Conservation (phyloP, 2,329 filamentous ascomycete genomes). For the Pyrenophora graminea region DNA sequence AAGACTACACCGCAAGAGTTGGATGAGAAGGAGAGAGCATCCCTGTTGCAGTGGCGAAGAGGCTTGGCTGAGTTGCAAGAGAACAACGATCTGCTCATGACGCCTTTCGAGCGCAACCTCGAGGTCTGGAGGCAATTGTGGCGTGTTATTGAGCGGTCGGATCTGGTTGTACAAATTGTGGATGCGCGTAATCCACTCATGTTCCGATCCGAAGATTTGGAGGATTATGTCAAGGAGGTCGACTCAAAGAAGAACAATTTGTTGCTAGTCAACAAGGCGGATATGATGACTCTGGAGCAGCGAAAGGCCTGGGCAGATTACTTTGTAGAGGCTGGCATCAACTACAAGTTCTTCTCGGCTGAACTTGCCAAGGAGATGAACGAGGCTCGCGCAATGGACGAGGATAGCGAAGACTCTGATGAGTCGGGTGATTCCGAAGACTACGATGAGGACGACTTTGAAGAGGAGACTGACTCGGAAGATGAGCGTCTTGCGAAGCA, state of each 20-base stretch:
- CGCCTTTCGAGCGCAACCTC: conserved; percentile 93
- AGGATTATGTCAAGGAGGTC: conserved; percentile 91
- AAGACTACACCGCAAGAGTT: conserved; percentile 82
- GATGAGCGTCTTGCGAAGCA: conserved; percentile 54
- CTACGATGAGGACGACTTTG: conserved; percentile 51
- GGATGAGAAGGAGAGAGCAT: conserved; percentile 76
- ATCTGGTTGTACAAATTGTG: conserved; percentile 96
- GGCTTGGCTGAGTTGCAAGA: conserved; percentile 92
- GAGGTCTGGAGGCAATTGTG: conserved; percentile 98
- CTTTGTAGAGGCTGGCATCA: conserved; percentile 77
- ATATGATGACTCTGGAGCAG: conserved; percentile 94
- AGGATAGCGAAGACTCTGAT: conserved; percentile 50
- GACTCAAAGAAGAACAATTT: conserved; percentile 87
- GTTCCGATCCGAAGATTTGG: conserved; percentile 92
- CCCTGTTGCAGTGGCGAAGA: conserved; percentile 84
- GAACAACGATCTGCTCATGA: conserved; percentile 93
- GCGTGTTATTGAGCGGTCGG: conserved; percentile 96
- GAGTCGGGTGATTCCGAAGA: conserved; percentile 25
- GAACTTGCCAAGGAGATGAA: conserved; percentile 87
- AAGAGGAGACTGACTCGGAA: conserved; percentile 52
- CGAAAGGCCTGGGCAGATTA: conserved; percentile 83
- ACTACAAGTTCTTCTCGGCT: conserved; percentile 96
- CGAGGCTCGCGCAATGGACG: conserved; percentile 67
- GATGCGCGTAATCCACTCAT: conserved; percentile 93
- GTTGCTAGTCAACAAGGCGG: conserved; percentile 94